Conservation (phyloP, 75 land plant genomes). For the Pseudotsuga menziesii region DNA sequence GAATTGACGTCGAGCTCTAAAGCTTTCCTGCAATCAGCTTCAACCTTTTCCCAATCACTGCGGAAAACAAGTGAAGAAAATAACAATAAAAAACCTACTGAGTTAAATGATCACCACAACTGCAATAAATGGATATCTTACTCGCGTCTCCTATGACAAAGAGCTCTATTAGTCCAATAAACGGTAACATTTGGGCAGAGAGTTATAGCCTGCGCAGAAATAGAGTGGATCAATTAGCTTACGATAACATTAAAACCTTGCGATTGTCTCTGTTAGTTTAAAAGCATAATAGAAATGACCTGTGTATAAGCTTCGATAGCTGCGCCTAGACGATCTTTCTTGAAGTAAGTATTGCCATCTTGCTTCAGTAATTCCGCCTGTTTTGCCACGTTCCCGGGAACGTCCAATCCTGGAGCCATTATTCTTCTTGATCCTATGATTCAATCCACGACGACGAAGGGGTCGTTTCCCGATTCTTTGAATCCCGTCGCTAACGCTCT, state of each 20-base stretch:
- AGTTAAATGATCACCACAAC: not conserved
- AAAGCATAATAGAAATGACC: constrained; percentile 24
- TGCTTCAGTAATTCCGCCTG: constrained; percentile 75
- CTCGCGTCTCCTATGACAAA: constrained; percentile 72
- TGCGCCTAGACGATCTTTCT: constrained; percentile 63
- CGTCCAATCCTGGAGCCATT: too few relatives aligned
- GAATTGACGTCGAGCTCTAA: constrained; percentile 66
- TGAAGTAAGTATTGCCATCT: constrained; percentile 71
- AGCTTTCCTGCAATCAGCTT: constrained; percentile 84
- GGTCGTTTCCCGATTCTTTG: too few relatives aligned
- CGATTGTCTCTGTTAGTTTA: not conserved
- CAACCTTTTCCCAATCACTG: constrained; percentile 86
- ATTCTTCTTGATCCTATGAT: too few relatives aligned
- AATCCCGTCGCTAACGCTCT: too few relatives aligned
- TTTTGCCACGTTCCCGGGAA: constrained; percentile 7
- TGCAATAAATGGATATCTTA: constrained; percentile 18
- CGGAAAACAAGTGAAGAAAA: not conserved
- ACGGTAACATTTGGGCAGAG: constrained; percentile 72
- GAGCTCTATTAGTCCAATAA: constrained; percentile 90
- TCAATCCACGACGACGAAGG: too few relatives aligned
- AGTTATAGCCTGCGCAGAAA: constrained; percentile 64
- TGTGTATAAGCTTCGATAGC: constrained; percentile 96
- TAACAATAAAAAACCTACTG: not conserved
- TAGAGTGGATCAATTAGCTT: not conserved
- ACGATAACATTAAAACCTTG: not conserved